A percentile compares a stretch with the other conserved stretches of the same genome.
Conservation (phyloP, 2,329 filamentous ascomycete species). For the Fusarium sp. region DNA sequence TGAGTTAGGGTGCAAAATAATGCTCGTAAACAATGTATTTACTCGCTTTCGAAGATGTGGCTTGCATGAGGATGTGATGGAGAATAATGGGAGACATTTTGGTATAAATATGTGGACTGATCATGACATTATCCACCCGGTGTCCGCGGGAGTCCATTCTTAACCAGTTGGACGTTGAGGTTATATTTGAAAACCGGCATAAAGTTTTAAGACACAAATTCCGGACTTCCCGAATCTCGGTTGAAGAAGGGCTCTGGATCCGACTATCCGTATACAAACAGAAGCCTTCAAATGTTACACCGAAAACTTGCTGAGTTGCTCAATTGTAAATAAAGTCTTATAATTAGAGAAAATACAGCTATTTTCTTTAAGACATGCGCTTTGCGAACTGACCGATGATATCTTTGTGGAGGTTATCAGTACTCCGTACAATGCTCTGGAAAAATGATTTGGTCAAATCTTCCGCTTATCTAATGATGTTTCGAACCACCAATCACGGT, state of each 20-base stretch:
- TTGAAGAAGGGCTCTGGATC: fast-evolving
- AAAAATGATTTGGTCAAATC: too few relatives aligned
- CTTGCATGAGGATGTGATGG: background rate
- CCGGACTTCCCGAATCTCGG: background rate
- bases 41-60: background rate
- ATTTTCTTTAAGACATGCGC: too few relatives aligned
- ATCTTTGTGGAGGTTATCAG: too few relatives aligned
- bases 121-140: background rate
- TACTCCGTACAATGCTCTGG: too few relatives aligned
- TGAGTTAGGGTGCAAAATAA: fast-evolving
- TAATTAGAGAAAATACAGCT: background rate
- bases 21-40: fast-evolving
- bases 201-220: background rate
- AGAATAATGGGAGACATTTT: background rate
- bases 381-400: too few relatives aligned
- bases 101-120: background rate
- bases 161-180: background rate
- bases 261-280: background rate
- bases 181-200: background rate
- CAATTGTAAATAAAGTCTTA: fast-evolving
- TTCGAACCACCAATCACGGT: background rate
- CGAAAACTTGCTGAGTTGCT: fast-evolving
- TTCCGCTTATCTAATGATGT: background rate
- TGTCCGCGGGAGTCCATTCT: background rate
- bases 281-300: fast-evolving